A percentile compares a stretch with the other conserved stretches of the same genome.
phyloP scores from a whole-genome alignment of 2,329 filamentous ascomycete genomes.

The Anisogramma anomala region DNA sequence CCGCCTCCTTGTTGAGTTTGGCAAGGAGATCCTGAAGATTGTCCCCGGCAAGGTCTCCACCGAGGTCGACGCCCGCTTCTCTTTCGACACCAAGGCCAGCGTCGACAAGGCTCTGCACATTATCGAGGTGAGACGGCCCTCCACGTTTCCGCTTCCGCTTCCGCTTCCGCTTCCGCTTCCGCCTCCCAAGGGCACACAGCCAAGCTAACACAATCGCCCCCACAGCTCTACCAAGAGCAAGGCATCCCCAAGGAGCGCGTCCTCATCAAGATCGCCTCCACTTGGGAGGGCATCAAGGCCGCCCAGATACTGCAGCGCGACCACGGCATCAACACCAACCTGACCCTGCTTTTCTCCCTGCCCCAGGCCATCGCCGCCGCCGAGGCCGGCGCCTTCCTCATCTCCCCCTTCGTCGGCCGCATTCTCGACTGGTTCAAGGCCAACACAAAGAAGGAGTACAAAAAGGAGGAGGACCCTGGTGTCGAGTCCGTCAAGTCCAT shows the following conservation, averaged over 20 bases:
- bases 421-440: constrained; percentile 99
- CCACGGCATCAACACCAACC: constrained; percentile 95
- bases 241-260: constrained; percentile 89
- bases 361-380: constrained; percentile 91
- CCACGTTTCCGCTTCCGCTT: too few relatives aligned
- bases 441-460: constrained; percentile 84
- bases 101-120: constrained; percentile 95
- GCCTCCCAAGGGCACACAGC: neutral
- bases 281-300: constrained; percentile 99
- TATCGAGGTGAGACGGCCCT: constrained; percentile 59
- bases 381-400: constrained; percentile 91
- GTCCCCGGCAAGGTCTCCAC: constrained; percentile 98
- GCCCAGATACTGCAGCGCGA: constrained; percentile 92
- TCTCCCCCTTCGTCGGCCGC: constrained; percentile 97
- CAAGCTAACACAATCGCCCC: neutral
- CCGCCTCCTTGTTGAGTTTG: constrained; percentile 92
- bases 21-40: constrained; percentile 92
- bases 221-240: constrained; percentile 74
- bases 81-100: constrained; percentile 85
- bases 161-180: too few relatives aligned
- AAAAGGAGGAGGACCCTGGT: constrained; percentile 83
- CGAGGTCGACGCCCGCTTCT: constrained; percentile 92
- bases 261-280: constrained; percentile 98
- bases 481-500: constrained; percentile 87
- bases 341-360: constrained; percentile 97